phyloP scores from a whole-genome alignment of 2,329 filamentous ascomycete genomes.

The Nothophoma quercina region DNA sequence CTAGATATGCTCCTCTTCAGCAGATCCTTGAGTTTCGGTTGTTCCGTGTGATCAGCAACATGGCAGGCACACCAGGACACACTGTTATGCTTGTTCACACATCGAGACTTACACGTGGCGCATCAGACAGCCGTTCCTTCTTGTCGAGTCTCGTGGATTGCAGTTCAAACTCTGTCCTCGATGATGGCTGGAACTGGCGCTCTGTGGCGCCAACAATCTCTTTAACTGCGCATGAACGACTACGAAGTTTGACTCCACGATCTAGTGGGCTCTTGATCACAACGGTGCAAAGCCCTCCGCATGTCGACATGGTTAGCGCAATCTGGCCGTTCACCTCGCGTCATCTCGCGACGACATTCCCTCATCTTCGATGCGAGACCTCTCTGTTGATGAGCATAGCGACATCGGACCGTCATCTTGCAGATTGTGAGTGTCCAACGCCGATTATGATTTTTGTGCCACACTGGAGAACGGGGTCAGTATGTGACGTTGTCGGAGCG shows the following conservation, averaged over 20 bases:
- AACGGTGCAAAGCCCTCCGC: background rate
- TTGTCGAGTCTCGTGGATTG: background rate
- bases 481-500: background rate
- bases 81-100: background rate
- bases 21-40: background rate
- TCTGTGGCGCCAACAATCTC: background rate
- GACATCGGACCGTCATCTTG: background rate
- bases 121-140: background rate
- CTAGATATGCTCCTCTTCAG: background rate
- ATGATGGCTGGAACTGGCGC: background rate
- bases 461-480: too few relatives aligned
- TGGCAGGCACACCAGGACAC: background rate
- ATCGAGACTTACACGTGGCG: background rate
- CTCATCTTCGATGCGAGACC: background rate
- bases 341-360: conserved; percentile 3
- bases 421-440: too few relatives aligned
- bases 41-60: background rate
- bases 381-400: background rate
- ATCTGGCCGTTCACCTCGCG: background rate
- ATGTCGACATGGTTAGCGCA: background rate
- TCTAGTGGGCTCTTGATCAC: background rate
- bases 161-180: background rate
- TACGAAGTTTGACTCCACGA: background rate
- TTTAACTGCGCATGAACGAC: background rate
- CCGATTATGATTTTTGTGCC: too few relatives aligned